Evolutionary conservation across 2,329 filamentous ascomycete genomes (phyloP).

Genomic region (Periglandula ipomoeae): DNA sequence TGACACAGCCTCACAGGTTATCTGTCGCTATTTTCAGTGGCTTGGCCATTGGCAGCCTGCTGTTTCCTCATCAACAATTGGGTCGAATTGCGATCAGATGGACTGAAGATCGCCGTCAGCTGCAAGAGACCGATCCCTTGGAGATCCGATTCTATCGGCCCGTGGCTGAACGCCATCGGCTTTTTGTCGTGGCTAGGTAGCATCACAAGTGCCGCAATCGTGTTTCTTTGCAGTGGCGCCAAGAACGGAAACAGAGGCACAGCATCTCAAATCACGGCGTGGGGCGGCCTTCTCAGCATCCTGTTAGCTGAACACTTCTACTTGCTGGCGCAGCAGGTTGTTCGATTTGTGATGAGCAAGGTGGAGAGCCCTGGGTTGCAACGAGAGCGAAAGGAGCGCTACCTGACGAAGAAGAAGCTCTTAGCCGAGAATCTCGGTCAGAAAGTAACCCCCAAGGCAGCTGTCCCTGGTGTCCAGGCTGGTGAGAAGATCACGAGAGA

Average conservation of each 20-base stretch:
- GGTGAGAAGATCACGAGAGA: conserved; percentile 56
- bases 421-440: conserved; percentile 63
- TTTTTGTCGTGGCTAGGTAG: conserved; percentile 94
- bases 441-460: conserved; percentile 39
- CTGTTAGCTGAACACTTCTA: conserved; percentile 86
- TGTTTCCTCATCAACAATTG: conserved; percentile 94
- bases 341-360: conserved; percentile 65
- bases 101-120: conserved; percentile 85
- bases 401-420: conserved; percentile 67
- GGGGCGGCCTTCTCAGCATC: conserved; percentile 73
- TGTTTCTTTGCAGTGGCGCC: conserved; percentile 76
- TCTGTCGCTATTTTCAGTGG: conserved; percentile 79
- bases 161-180: conserved; percentile 76
- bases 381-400: conserved; percentile 75
- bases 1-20: conserved; percentile 48
- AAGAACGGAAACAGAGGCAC: conserved; percentile 55
- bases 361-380: conserved; percentile 80
- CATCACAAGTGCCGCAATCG: conserved; percentile 75
- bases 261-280: conserved; percentile 63
- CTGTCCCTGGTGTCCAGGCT: conserved; percentile 36
- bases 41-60: conserved; percentile 87
- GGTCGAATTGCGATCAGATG: conserved; percentile 88
- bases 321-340: conserved; percentile 63
- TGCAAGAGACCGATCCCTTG: conserved; percentile 84
- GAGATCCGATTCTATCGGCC: conserved; percentile 87